phyloP scores from a whole-genome alignment of 2,329 filamentous ascomycete genomes.

The Pseudogymnoascus sp. region DNA sequence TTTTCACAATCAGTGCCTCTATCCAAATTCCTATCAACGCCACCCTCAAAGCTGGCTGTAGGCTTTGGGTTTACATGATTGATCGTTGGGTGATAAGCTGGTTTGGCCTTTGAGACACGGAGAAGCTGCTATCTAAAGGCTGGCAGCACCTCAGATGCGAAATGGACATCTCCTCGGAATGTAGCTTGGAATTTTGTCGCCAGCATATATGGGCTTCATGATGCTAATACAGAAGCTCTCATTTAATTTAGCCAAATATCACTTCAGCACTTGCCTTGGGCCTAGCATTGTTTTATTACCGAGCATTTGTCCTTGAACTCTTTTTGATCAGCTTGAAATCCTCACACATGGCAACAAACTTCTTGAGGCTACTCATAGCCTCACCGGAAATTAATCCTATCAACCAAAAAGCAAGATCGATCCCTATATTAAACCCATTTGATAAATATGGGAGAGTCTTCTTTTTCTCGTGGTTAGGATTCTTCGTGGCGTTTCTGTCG shows the following conservation, averaged over 20 bases:
- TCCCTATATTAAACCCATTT: constrained; percentile 70
- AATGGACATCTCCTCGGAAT: neutral
- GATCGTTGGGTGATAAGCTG: neutral
- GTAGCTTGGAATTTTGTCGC: neutral
- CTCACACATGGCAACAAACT: neutral
- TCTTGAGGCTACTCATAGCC: neutral
- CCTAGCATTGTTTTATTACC: neutral
- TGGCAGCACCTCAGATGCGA: neutral
- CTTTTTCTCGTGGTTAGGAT: constrained; percentile 82
- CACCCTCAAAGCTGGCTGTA: neutral
- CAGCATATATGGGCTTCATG: neutral
- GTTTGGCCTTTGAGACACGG: neutral
- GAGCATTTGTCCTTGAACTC: neutral
- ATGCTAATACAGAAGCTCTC: neutral
- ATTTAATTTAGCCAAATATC: neutral
- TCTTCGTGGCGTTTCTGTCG: constrained; percentile 81
- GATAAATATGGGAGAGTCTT: constrained; percentile 80
- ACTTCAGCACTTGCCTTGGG: neutral
- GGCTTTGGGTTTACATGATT: neutral
- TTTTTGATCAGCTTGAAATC: neutral
- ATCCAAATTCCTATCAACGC: neutral
- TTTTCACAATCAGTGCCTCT: neutral
- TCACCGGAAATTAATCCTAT: constrained; percentile 61
- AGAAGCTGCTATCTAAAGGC: neutral
- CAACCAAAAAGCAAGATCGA: constrained; percentile 72